These are phyloP conservation scores for Penicillium waksmanii DNA, from an alignment of 495 filamentous ascomycete genomes.

Conservation along the genomic window DNA sequence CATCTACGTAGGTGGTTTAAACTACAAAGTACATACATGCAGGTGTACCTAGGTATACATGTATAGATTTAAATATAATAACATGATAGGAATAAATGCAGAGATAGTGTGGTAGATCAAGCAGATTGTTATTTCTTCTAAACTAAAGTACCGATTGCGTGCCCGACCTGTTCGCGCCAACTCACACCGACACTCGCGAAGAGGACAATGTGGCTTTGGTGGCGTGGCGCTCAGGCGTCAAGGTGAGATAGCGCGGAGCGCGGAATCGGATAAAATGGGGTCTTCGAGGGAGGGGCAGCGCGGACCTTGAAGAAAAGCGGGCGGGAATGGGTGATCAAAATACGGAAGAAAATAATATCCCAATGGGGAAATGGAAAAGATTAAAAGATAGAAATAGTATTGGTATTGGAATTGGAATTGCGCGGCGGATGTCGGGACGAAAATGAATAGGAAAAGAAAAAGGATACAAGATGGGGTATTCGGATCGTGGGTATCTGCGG, in stretches of 20 bases:
- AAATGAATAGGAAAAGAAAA: slow-evolving; percentile 20
- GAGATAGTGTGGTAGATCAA: not conserved
- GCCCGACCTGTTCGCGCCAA: slow-evolving; percentile 18
- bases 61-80: too few species aligned
- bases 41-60: not conserved
- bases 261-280: slow-evolving; percentile 18
- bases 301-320: not conserved
- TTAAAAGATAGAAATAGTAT: slow-evolving; percentile 1
- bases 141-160: slow-evolving; percentile 3
- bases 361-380: not conserved
- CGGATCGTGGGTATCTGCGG: slow-evolving; percentile 26
- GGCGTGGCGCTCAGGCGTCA: slow-evolving; percentile 15
- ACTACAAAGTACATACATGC: slow-evolving; percentile 1
- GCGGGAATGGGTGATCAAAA: too few species aligned
- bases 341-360: slow-evolving; percentile 1
- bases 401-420: not conserved
- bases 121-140: not conserved
- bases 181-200: slow-evolving; percentile 26
- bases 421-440: slow-evolving; percentile 21
- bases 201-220: slow-evolving; percentile 4
- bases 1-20: not conserved
- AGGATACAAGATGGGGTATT: slow-evolving; percentile 29
- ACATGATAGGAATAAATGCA: too few species aligned
- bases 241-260: slow-evolving; percentile 22
- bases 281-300: not conserved